A percentile compares a stretch with the other conserved stretches of the same genome.
Conservation (phyloP, 164 flowering plant genomes). For the Protea cynaroides region DNA sequence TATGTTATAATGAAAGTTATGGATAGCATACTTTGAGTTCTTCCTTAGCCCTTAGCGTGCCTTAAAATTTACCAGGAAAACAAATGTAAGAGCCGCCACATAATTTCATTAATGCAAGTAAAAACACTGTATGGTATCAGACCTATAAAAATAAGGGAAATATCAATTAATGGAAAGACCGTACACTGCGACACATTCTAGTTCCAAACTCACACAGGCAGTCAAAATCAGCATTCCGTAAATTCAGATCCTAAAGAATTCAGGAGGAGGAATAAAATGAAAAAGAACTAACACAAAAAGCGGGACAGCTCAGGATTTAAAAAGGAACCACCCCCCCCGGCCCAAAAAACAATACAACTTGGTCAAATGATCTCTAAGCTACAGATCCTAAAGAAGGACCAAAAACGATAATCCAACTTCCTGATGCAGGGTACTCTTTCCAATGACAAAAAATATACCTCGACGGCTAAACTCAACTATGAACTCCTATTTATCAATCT, state of each 20-base stretch:
- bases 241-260: neutral
- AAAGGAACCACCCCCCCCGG: no score
- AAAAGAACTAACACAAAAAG: neutral
- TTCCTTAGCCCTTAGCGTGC: no score
- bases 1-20: no score
- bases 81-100: neutral
- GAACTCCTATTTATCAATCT: neutral
- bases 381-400: no score
- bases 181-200: neutral
- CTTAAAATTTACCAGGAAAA: neutral
- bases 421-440: no score
- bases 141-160: no score
- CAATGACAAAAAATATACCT: neutral
- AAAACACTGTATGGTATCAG: neutral
- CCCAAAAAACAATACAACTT: neutral
- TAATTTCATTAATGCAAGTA: neutral
- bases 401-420: no score
- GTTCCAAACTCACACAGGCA: neutral
- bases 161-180: no score
- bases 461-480: neutral
- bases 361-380: no score
- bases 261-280: neutral
- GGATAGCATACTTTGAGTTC: no score
- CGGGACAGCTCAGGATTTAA: neutral
- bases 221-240: neutral